Percentiles rank a stretch among this genome's conserved stretches.
phyloP scores from a whole-genome alignment of 2,329 filamentous ascomycete species.

The Penicillium sp. region DNA sequence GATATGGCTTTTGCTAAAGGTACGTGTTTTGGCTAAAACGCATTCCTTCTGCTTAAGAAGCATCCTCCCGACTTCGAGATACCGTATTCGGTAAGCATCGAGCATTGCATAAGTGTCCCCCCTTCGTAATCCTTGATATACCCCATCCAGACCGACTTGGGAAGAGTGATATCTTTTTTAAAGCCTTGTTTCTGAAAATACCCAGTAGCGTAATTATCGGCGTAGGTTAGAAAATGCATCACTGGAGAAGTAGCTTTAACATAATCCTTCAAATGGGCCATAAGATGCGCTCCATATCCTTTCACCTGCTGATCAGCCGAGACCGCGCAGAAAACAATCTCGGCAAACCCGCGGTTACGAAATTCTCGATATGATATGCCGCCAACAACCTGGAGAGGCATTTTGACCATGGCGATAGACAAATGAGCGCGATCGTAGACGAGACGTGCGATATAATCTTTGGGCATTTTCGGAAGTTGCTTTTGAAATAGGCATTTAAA shows the following conservation, averaged over 20 bases:
- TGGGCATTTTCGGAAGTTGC: too few relatives aligned
- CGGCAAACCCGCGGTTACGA: too few relatives aligned
- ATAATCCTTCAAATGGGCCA: slow-evolving; percentile 57
- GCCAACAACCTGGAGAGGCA: too few relatives aligned
- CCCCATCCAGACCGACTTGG: slow-evolving; percentile 91
- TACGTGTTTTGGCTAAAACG: slow-evolving; percentile 72
- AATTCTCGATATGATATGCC: too few relatives aligned
- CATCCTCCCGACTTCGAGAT: slow-evolving; percentile 89
- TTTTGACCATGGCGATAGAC: too few relatives aligned
- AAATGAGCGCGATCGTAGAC: too few relatives aligned
- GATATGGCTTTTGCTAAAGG: slow-evolving; percentile 81
- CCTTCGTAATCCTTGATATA: slow-evolving; percentile 99
- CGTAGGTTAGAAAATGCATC: slow-evolving; percentile 98
- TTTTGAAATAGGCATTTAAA: too few relatives aligned
- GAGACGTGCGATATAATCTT: too few relatives aligned
- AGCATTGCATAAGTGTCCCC: slow-evolving; percentile 98
- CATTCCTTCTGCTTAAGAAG: slow-evolving; percentile 66
- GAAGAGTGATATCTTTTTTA: slow-evolving; percentile 94
- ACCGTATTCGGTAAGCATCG: slow-evolving; percentile 90
- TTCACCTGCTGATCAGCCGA: too few relatives aligned
- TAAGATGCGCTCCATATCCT: too few relatives aligned
- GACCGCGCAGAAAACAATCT: too few relatives aligned
- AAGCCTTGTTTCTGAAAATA: slow-evolving; percentile 99
- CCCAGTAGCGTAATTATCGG: slow-evolving; percentile 97
- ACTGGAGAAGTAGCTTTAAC: slow-evolving; percentile 95